These are phyloP conservation scores for Theileria sp. DNA, from an alignment of 169 alveolate genomes.

Conservation along the genomic window DNA sequence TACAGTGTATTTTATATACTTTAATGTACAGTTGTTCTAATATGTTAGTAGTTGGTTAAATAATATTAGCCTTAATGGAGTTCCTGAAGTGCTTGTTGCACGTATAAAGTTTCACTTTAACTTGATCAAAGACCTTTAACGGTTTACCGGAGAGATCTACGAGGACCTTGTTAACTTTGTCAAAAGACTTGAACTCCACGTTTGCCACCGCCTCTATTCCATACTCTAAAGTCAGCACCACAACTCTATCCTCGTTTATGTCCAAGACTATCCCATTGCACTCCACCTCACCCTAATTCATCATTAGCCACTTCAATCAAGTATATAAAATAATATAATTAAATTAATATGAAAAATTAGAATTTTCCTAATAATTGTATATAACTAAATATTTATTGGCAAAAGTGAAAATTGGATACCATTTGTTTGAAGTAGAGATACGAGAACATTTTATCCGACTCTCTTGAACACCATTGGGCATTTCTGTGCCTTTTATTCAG, in stretches of 20 bases:
- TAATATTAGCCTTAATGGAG: constrained; percentile 62
- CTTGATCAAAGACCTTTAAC: constrained; percentile 62
- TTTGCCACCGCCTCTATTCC: constrained; percentile 57
- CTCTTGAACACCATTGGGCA: constrained; percentile 91
- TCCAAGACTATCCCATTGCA: constrained; percentile 71
- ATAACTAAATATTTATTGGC: not conserved
- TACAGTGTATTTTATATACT: not conserved
- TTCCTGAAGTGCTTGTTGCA: constrained; percentile 67
- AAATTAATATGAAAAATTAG: not conserved
- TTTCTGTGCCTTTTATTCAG: constrained; percentile 88
- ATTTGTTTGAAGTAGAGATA: constrained; percentile 83
- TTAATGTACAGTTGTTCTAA: not conserved
- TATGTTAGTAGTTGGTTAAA: not conserved
- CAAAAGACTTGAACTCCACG: constrained; percentile 51
- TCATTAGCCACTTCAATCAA: not conserved
- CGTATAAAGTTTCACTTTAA: constrained; percentile 56
- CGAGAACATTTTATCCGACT: constrained; percentile 87
- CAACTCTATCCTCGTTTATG: constrained; percentile 70
- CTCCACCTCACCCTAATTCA: constrained; percentile 58
- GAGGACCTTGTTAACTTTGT: constrained; percentile 46
- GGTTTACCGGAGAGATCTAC: constrained; percentile 39
- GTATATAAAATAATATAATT: not conserved
- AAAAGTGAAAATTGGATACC: constrained; percentile 24
- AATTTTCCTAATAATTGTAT: not conserved
- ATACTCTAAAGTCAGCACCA: constrained; percentile 39